Evolutionary conservation across 768 basidiomycete genomes (phyloP).

Genomic region (Phylloporus scabripes): DNA sequence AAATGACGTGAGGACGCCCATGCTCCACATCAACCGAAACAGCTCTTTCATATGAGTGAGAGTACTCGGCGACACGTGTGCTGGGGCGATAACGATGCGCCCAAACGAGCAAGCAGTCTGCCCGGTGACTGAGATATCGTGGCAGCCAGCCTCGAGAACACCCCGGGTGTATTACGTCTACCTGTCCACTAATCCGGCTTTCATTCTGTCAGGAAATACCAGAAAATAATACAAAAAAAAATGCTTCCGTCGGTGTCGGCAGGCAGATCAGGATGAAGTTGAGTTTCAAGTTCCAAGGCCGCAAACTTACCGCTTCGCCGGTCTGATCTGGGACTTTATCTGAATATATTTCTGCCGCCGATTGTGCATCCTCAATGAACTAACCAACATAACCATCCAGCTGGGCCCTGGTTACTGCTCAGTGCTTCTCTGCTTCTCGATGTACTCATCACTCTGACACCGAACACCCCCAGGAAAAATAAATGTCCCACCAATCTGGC

Average conservation of each 20-base stretch:
- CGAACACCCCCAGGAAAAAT: constrained; percentile 6
- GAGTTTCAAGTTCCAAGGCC: constrained; percentile 31
- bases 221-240: constrained; percentile 13
- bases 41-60: not conserved
- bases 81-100: constrained; percentile 8
- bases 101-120: not conserved
- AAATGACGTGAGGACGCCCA: constrained; percentile 14
- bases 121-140: not conserved
- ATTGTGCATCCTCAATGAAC: constrained; percentile 20
- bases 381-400: not conserved
- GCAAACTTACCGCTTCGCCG: constrained; percentile 27
- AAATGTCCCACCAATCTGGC: constrained; percentile 12
- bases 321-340: constrained; percentile 31
- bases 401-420: constrained; percentile 3
- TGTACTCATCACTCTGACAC: constrained; percentile 1
- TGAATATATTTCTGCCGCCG: constrained; percentile 29
- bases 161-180: constrained; percentile 20
- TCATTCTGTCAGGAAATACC: constrained; percentile 17
- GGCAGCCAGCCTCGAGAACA: constrained; percentile 1
- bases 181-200: not conserved
- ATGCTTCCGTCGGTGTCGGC: constrained; percentile 28
- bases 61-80: constrained; percentile 6
- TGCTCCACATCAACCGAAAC: constrained; percentile 21
- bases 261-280: constrained; percentile 25
- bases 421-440: constrained; percentile 1